Conservation (phyloP, 2,329 filamentous ascomycete genomes). For the Fusarium armeniacum region DNA sequence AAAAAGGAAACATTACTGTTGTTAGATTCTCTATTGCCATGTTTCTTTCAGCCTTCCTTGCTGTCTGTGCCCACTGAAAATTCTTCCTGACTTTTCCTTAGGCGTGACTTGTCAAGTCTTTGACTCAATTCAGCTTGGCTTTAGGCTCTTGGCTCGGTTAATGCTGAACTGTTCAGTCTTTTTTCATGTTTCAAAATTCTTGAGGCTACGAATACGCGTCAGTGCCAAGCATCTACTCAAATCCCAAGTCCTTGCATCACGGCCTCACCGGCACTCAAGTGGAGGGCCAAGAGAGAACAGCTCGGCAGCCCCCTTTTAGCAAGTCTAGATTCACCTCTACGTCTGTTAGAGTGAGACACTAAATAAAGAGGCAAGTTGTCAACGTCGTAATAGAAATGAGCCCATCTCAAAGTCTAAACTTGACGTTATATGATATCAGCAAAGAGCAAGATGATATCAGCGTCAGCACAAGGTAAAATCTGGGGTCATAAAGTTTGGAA, state of each 20-base stretch:
- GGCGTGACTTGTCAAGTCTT: constrained; percentile 23
- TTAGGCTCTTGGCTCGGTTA: constrained; percentile 19
- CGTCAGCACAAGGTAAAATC: constrained; percentile 19
- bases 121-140: constrained; percentile 24
- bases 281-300: constrained; percentile 44
- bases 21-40: constrained; percentile 16
- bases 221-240: constrained; percentile 46
- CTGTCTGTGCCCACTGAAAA: constrained; percentile 7
- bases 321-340: constrained; percentile 16
- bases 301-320: constrained; percentile 25
- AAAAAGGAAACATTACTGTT: constrained; percentile 31
- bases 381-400: constrained; percentile 4
- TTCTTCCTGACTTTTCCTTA: constrained; percentile 30
- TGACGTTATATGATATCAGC: constrained; percentile 32
- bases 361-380: not conserved
- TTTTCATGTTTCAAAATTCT: constrained; percentile 32
- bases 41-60: constrained; percentile 6
- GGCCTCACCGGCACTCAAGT: constrained; percentile 40
- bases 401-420: constrained; percentile 28
- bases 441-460: constrained; percentile 40
- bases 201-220: constrained; percentile 39
- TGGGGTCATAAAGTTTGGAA: constrained; percentile 15
- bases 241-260: constrained; percentile 24
- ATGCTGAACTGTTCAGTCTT: constrained; percentile 18
- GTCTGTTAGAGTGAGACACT: not conserved